These are phyloP conservation scores for Pythium volutum DNA, from an alignment of 352 stramenopile genomes.

Conservation along the genomic window DNA sequence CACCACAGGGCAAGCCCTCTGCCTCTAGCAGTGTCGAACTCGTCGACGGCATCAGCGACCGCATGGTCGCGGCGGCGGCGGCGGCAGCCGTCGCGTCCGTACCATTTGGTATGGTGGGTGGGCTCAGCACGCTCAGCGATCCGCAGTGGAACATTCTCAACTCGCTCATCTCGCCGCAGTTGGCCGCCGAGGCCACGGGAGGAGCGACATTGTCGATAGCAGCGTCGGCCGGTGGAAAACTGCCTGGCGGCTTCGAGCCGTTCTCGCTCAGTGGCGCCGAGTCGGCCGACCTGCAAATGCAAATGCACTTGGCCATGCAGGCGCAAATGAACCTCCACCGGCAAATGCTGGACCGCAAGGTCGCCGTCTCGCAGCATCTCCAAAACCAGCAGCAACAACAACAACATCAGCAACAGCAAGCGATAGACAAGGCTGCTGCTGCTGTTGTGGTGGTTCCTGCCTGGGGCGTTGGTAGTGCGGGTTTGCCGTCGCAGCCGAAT, in stretches of 20 bases:
- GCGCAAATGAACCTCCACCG: conserved; percentile 87
- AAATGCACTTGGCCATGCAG: conserved; percentile 89
- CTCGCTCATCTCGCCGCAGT: conserved; percentile 74
- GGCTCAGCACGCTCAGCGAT: conserved; percentile 46
- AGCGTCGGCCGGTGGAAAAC: background rate
- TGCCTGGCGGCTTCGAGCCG: background rate
- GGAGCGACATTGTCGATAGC: background rate
- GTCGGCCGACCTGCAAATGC: conserved; percentile 58
- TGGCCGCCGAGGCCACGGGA: conserved; percentile 8
- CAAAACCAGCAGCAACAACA: conserved; percentile 13
- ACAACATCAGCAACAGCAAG: background rate
- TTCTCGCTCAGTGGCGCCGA: conserved; percentile 63
- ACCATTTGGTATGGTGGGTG: conserved; percentile 10
- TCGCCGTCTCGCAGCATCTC: conserved; percentile 70
- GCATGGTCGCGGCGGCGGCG: conserved; percentile 2
- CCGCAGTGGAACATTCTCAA: conserved; percentile 78
- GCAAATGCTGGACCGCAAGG: conserved; percentile 85
- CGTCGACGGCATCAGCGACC: conserved; percentile 1
- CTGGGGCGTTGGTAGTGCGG: conserved; percentile 7
- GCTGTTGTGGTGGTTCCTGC: too few relatives aligned
- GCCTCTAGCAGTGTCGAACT: background rate
- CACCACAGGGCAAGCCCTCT: background rate
- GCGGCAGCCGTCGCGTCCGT: conserved; percentile 9
- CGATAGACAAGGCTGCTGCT: too few relatives aligned
- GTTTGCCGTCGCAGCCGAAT: background rate